Percentiles rank a stretch among this genome's conserved stretches.
These are phyloP conservation scores for Scenedesmus sp. DNA, from an alignment of 163 green algal species.

Conservation along the genomic window DNA sequence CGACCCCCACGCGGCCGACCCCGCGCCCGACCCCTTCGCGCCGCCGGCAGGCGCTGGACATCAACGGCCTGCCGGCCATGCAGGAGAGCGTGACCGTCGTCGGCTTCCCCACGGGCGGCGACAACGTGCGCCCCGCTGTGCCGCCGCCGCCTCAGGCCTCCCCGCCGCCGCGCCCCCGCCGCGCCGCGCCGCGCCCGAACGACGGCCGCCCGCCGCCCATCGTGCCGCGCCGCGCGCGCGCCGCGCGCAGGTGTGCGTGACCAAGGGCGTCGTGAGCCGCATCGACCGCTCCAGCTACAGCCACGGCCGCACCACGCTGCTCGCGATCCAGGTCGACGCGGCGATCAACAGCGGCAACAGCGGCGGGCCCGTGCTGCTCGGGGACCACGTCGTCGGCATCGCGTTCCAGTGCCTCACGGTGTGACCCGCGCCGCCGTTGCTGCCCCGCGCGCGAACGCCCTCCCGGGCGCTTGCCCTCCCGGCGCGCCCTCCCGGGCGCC, in stretches of 20 bases:
- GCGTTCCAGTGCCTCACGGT: conserved; percentile 86
- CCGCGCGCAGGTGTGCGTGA: conserved; percentile 66
- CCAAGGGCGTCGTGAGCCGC: conserved; percentile 65
- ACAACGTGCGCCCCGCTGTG: conserved; percentile 59
- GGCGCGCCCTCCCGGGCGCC: too few relatives aligned
- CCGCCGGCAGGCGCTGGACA: conserved; percentile 57
- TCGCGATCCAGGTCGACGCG: conserved; percentile 81
- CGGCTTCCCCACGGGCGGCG: conserved; percentile 64
- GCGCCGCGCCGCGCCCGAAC: too few relatives aligned
- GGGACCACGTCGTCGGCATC: conserved; percentile 76
- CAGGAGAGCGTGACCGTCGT: conserved; percentile 67
- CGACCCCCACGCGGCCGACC: too few relatives aligned
- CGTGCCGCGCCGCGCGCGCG: too few relatives aligned
- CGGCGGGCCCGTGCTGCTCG: conserved; percentile 81
- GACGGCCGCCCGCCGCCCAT: too few relatives aligned
- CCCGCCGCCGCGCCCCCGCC: too few relatives aligned
- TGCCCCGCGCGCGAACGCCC: too few relatives aligned
- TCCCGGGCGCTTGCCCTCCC: too few relatives aligned
- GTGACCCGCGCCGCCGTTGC: too few relatives aligned
- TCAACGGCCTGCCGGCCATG: conserved; percentile 64
- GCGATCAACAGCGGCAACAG: conserved; percentile 97
- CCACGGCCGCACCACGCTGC: conserved; percentile 59
- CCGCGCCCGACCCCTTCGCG: too few relatives aligned
- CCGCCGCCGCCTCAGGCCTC: too few relatives aligned
- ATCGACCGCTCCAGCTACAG: conserved; percentile 64